Evolutionary conservation across 495 filamentous ascomycete genomes (phyloP), one percentile per base, ranked within the genome.

Genomic region (Darksidea phi): DNA sequence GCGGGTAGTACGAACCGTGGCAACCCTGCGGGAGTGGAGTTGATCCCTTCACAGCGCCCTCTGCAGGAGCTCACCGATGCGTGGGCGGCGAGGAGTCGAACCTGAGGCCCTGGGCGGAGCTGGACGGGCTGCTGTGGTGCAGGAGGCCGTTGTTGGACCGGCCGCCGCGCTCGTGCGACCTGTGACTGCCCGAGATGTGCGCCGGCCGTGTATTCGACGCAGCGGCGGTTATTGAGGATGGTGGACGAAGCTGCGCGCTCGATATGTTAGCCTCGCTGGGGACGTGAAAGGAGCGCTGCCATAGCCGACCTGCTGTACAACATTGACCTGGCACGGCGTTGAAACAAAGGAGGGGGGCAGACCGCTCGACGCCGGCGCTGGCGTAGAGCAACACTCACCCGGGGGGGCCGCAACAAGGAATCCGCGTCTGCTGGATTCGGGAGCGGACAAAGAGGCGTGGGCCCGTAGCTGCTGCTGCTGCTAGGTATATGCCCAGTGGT

Each of bases 301-400:
- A 21, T 38, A 41, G 59, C 49, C 55, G 50, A 42, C 23, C 36
- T 61, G 60, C 48, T 26, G 66, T 61, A 64, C 61, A 61, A 58
- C 66, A 64, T 61, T 46, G 52, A 48, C 61, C 66, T 64, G 51
- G 53, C 66, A 61, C 61, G 43, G 48, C 45, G 18, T 32, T 51
- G 66, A 57, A 61, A 68, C 66, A 68, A 68, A 64, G 32, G 59
- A 63, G 57, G 61, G 56, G 55, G 13, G 20, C 53, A 48, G 59
- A 32, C n/a, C n/a, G n/a, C 43, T 59, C 48, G 23, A 45, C 51
- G 54, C 48, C 41, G n/a, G n/a, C n/a, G 61, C 36, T 24, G 28
- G 4, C 28, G 45, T 53, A 17, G 41, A 54, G 54, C 17, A 26
- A 56, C 59, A 64, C 63, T 55, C 47, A 68, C 66, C 61, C 48